These are phyloP conservation scores for Cupressus sempervirens DNA, from an alignment of 75 land plant species.

Conservation along the genomic window DNA sequence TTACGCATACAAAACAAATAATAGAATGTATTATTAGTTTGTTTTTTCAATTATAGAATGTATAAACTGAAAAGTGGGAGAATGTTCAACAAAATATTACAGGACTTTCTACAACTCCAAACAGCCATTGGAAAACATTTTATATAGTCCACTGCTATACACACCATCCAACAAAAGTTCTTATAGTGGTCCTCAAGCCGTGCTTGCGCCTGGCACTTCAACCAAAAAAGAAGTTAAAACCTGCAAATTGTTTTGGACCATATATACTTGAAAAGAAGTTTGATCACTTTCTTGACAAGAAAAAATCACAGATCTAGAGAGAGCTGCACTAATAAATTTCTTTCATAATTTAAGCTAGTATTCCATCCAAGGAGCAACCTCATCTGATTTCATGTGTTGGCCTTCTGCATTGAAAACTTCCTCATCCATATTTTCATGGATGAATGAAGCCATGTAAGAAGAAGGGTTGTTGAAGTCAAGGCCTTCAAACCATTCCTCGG, in stretches of 20 bases:
- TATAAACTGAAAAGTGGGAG: neutral
- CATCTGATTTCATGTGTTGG: neutral
- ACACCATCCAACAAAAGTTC: conserved; percentile 1
- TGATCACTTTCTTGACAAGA: neutral
- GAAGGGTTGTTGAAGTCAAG: conserved; percentile 7
- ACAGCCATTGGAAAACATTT: neutral
- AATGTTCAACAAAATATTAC: neutral
- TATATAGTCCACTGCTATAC: neutral
- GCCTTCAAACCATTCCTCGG: conserved; percentile 9
- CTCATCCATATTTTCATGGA: neutral
- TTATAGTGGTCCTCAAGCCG: neutral
- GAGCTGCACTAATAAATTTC: neutral
- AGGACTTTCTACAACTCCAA: neutral
- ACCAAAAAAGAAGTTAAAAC: neutral
- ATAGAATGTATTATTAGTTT: neutral
- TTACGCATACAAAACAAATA: neutral
- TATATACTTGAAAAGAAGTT: neutral
- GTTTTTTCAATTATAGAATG: neutral
- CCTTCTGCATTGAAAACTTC: conserved; percentile 5
- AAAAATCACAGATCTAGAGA: neutral
- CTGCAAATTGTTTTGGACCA: neutral
- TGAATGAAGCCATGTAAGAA: neutral
- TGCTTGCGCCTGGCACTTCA: conserved; percentile 5
- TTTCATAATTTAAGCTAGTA: neutral
- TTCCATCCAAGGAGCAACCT: conserved; percentile 11